These are phyloP conservation scores for Exophiala spinifera DNA, from an alignment of 2,329 filamentous ascomycete species.

Conservation along the genomic window DNA sequence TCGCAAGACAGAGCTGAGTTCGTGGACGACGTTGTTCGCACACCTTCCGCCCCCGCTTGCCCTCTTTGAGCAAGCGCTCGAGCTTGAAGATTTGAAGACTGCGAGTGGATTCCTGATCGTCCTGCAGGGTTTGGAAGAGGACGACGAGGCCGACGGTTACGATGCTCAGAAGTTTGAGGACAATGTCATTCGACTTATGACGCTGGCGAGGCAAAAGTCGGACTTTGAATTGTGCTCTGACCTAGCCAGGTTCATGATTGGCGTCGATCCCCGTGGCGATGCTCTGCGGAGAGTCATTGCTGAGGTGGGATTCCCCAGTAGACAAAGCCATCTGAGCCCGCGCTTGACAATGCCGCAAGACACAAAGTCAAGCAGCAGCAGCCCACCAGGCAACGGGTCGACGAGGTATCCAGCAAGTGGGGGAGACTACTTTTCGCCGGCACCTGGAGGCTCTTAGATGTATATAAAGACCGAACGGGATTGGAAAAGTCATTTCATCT, in stretches of 20 bases:
- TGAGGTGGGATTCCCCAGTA: constrained; percentile 35
- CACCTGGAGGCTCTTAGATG: constrained; percentile 20
- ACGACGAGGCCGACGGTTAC: constrained; percentile 35
- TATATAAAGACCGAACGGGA: neutral
- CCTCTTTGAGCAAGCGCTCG: constrained; percentile 87
- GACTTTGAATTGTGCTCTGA: constrained; percentile 98
- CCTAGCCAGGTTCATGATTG: constrained; percentile 88
- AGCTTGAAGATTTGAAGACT: constrained; percentile 83
- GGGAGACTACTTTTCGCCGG: constrained; percentile 25
- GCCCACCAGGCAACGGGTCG: neutral
- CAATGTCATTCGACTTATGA: constrained; percentile 72
- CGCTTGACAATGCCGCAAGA: constrained; percentile 6
- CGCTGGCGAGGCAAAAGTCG: constrained; percentile 73
- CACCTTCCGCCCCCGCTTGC: constrained; percentile 87
- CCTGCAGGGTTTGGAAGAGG: constrained; percentile 71
- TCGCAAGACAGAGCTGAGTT: constrained; percentile 90
- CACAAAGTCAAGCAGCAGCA: neutral
- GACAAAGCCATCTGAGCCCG: constrained; percentile 9
- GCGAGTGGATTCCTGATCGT: constrained; percentile 96
- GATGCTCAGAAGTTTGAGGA: constrained; percentile 35
- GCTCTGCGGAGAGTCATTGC: constrained; percentile 57
- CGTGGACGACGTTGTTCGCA: constrained; percentile 89
- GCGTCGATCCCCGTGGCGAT: constrained; percentile 80
- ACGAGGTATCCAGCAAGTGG: constrained; percentile 13
- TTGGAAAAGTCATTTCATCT: constrained; percentile 2